These are phyloP conservation scores for Candida dubliniensis DNA, from an alignment of 1,139 yeast genomes.

Conservation along the genomic window DNA sequence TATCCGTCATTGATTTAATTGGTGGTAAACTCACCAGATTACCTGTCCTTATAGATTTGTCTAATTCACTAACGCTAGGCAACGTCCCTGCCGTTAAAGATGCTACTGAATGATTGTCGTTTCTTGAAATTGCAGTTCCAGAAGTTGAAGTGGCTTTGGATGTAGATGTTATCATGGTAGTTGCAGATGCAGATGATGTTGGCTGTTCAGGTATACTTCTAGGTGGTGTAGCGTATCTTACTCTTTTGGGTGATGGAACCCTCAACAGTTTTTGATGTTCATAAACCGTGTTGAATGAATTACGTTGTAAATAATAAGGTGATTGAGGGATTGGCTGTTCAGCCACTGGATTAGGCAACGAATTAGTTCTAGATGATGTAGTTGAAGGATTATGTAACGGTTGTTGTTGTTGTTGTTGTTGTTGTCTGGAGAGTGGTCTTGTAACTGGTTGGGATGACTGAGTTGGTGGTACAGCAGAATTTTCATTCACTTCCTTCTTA, in stretches of 20 bases:
- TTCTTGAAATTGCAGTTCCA: too few relatives aligned
- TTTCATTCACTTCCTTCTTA: background rate
- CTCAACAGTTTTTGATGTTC: slow-evolving; percentile 12
- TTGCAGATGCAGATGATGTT: background rate
- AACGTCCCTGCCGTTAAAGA: slow-evolving; percentile 10
- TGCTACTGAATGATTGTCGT: too few relatives aligned
- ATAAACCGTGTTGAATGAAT: slow-evolving; percentile 21
- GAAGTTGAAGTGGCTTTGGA: background rate
- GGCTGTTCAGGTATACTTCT: slow-evolving; percentile 7
- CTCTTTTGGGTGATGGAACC: slow-evolving; percentile 5
- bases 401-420: slow-evolving; percentile 4
- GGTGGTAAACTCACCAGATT: slow-evolving; percentile 11
- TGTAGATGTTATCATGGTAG: background rate
- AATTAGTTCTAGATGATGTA: slow-evolving; percentile 20
- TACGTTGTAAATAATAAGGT: slow-evolving; percentile 12
- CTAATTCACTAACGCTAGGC: slow-evolving; percentile 42
- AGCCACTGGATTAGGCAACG: slow-evolving; percentile 24
- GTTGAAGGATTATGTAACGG: background rate
- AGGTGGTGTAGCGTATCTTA: slow-evolving; percentile 8
- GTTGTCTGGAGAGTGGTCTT: slow-evolving; percentile 4
- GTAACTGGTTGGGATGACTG: slow-evolving; percentile 7
- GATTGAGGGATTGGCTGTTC: slow-evolving; percentile 15
- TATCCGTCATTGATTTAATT: slow-evolving; percentile 1
- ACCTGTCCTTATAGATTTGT: slow-evolving; percentile 28
- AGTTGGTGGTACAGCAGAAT: background rate